Evolutionary conservation across 441 rosid species (phyloP), one percentile per base, ranked within the genome.

Genomic region (Jatropha podagrica): DNA sequence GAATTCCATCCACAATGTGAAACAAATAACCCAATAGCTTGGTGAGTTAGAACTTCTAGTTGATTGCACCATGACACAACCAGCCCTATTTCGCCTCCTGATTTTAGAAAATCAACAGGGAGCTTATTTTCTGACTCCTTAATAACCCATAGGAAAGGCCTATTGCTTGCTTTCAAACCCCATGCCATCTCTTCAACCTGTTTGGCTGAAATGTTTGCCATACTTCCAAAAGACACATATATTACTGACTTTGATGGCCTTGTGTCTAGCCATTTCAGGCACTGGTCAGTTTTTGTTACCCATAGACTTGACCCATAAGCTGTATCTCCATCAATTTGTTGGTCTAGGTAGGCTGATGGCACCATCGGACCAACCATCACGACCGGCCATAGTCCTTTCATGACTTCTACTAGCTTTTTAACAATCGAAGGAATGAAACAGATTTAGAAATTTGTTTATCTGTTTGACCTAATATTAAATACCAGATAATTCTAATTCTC

Each of bases 1-100:
- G 91, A 89, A 79, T 89, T 87, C 91, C 93, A 89, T 55, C 93
- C 88, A 42, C 90, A 84, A 17, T 87, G 93, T 41, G 88, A 87
- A 54, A 89, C 54, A 64, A 89, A 89, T 64, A 94, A 89, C 18
- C 96, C 89, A 4, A 87, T 79, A 0, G 93, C 80, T 59, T n/a
- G 85, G 71, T 86, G 93, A 41, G 89, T 86, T 38, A 92, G 79
- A 68, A 90, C 91, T 82, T 88, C 85, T 20, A 90, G 84, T 69
- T 92, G 92, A 80, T 89, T 85, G 86, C 92, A 88, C 93, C 95
- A 90, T 58, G 81, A 78, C 59, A 88, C 85, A 13, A 90, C 40
- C 27, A 87, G 72, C n/a, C 90, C 88, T 63, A 66, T 74, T 58
- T 85, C 83, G 46, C 81, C 84, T 7, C 76, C 65, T 17, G 91